A percentile compares a stretch with the other conserved stretches of the same genome.
These are phyloP conservation scores for Hippophae rhamnoides DNA, from an alignment of 306 rosid genomes.

Conservation along the genomic window DNA sequence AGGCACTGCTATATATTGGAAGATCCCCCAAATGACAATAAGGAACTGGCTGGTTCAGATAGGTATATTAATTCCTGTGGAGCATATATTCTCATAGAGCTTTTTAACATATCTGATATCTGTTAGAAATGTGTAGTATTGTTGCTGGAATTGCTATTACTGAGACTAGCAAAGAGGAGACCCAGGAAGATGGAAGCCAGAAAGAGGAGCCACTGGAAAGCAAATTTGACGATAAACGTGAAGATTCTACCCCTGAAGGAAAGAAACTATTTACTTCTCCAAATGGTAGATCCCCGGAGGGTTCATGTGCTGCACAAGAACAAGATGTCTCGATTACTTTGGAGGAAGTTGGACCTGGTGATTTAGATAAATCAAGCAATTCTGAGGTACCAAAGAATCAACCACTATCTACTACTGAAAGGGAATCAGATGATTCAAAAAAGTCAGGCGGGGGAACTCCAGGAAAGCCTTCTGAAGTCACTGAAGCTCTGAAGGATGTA, in stretches of 20 bases:
- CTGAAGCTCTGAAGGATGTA: slow-evolving; percentile 28
- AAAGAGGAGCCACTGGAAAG: slow-evolving; percentile 36
- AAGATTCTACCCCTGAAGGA: slow-evolving; percentile 36
- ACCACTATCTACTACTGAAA: slow-evolving; percentile 22
- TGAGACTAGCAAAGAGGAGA: slow-evolving; percentile 36
- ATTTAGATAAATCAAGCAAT: slow-evolving; percentile 29
- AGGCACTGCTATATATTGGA: slow-evolving; percentile 72
- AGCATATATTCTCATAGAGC: slow-evolving; percentile 14
- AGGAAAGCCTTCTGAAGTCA: slow-evolving; percentile 34
- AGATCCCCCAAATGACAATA: slow-evolving; percentile 55
- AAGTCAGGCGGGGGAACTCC: slow-evolving; percentile 27
- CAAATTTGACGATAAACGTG: slow-evolving; percentile 21
- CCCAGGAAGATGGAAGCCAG: slow-evolving; percentile 26
- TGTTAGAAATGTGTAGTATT: slow-evolving; percentile 24
- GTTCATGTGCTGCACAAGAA: slow-evolving; percentile 26
- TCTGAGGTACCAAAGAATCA: slow-evolving; percentile 33
- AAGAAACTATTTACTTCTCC: slow-evolving; percentile 22
- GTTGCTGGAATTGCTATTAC: slow-evolving; percentile 30
- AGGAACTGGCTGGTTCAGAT: slow-evolving; percentile 38
- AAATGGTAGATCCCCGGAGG: slow-evolving; percentile 30
- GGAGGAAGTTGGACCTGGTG: slow-evolving; percentile 27
- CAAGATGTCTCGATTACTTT: slow-evolving; percentile 18
- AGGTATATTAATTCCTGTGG: slow-evolving; percentile 40
- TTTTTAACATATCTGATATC: slow-evolving; percentile 21
- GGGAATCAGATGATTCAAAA: slow-evolving; percentile 28